Percentiles rank a stretch among this genome's conserved stretches.
phyloP scores from a whole-genome alignment of 768 basidiomycete genomes.

The Strobilomyces echinocephalus region DNA sequence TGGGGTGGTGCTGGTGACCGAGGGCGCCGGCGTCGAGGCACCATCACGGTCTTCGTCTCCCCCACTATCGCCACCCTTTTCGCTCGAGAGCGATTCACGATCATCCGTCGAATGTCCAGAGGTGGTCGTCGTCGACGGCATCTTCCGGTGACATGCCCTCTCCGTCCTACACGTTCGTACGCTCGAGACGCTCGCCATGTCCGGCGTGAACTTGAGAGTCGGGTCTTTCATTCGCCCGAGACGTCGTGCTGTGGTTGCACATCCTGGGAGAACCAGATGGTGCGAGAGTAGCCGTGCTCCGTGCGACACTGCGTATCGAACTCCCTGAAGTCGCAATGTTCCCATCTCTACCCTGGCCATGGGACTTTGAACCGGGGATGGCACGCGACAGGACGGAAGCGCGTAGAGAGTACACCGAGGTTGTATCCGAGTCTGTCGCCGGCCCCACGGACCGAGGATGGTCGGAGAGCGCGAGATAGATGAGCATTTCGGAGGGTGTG shows the following conservation, averaged over 20 bases:
- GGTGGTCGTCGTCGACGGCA: slow-evolving; percentile 16
- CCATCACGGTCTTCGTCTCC: slow-evolving; percentile 11
- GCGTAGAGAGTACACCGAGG: slow-evolving; percentile 45
- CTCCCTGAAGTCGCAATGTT: slow-evolving; percentile 26
- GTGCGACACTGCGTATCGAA: slow-evolving; percentile 45
- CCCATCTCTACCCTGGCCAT: slow-evolving; percentile 21
- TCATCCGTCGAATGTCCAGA: slow-evolving; percentile 6
- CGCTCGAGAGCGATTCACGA: background rate
- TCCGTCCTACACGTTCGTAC: slow-evolving; percentile 23
- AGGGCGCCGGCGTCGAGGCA: slow-evolving; percentile 14
- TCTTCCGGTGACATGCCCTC: slow-evolving; percentile 23
- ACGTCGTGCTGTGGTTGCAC: slow-evolving; percentile 26
- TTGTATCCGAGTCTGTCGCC: slow-evolving; percentile 36
- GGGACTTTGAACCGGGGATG: slow-evolving; percentile 20
- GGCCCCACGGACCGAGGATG: slow-evolving; percentile 24
- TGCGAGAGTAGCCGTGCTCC: slow-evolving; percentile 33
- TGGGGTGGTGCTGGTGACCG: background rate
- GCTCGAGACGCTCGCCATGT: slow-evolving; percentile 26
- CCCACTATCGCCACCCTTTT: slow-evolving; percentile 5
- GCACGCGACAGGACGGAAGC: slow-evolving; percentile 38
- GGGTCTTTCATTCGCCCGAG: slow-evolving; percentile 40
- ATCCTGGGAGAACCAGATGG: slow-evolving; percentile 14
- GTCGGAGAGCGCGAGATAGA: slow-evolving; percentile 25
- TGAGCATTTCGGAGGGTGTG: slow-evolving; percentile 23
- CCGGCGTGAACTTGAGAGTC: slow-evolving; percentile 73